Evolutionary conservation across 2,329 filamentous ascomycete genomes (phyloP).

Genomic region (Pyrenophora tritici-repentis): DNA sequence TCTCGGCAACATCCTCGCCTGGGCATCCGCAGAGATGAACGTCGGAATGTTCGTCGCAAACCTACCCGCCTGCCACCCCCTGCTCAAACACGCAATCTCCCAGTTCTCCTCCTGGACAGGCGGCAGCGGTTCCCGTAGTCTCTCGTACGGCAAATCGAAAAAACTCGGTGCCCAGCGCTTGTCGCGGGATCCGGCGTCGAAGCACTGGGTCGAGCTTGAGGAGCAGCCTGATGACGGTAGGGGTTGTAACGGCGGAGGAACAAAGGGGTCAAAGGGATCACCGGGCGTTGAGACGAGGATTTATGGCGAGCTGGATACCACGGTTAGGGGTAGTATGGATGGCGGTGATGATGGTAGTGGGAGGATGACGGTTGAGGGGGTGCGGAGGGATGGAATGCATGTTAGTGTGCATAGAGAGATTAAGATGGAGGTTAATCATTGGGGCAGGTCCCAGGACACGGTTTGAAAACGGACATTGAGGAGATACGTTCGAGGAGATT

Average conservation of each 20-base stretch:
- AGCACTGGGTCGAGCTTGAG: slow-evolving; percentile 7
- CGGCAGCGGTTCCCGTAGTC: not conserved
- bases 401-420: slow-evolving; percentile 9
- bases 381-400: slow-evolving; percentile 1
- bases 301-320: slow-evolving; percentile 4
- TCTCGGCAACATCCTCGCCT: slow-evolving; percentile 9
- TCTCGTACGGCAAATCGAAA: not conserved
- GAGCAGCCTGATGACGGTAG: not conserved
- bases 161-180: not conserved
- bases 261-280: not conserved
- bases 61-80: slow-evolving; percentile 9
- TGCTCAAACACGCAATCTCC: slow-evolving; percentile 8
- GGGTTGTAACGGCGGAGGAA: too few species aligned
- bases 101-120: slow-evolving; percentile 7
- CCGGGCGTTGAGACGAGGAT: slow-evolving; percentile 4
- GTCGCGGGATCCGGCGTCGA: not conserved
- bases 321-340: too few species aligned
- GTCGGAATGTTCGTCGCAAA: slow-evolving; percentile 14
- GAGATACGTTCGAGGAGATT: too few species aligned
- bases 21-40: slow-evolving; percentile 13
- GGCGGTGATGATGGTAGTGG: not conserved
- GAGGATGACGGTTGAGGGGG: not conserved
- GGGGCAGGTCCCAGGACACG: too few species aligned
- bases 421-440: not conserved
- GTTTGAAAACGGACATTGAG: too few species aligned